Evolutionary conservation across 2,329 filamentous ascomycete genomes (phyloP).

Genomic region (Sphaerulina populicola): DNA sequence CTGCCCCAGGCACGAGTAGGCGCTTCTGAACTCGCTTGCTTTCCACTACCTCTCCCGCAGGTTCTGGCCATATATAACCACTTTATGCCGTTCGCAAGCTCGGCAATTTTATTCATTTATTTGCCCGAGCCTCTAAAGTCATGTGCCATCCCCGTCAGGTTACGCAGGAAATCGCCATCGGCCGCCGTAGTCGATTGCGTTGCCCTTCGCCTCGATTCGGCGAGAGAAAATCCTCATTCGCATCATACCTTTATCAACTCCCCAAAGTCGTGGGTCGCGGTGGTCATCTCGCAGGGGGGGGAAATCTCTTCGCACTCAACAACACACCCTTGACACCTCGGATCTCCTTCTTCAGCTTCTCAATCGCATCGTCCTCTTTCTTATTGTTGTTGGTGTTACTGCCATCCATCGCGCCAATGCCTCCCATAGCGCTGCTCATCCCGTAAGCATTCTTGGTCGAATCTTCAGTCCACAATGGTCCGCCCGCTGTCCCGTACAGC

Average conservation of each 20-base stretch:
- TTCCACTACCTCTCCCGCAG: no score
- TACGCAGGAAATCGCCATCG: no score
- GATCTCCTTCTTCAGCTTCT: constrained; percentile 65
- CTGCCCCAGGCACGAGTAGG: no score
- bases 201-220: no score
- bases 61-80: no score
- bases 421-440: neutral
- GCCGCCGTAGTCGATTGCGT: no score
- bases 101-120: no score
- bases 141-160: no score
- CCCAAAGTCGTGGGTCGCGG: constrained; percentile 7
- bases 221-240: no score
- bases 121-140: no score
- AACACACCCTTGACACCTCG: constrained; percentile 70
- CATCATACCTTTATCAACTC: neutral
- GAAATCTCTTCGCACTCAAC: constrained; percentile 64
- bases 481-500: constrained; percentile 36
- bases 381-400: constrained; percentile 29
- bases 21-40: no score
- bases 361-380: constrained; percentile 59
- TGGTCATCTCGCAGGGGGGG: constrained; percentile 15
- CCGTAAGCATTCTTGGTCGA: constrained; percentile 19
- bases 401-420: neutral
- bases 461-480: constrained; percentile 23
- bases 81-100: no score